Evolutionary conservation across 2,329 filamentous ascomycete species (phyloP).

Genomic region (Leptographium flavum): DNA sequence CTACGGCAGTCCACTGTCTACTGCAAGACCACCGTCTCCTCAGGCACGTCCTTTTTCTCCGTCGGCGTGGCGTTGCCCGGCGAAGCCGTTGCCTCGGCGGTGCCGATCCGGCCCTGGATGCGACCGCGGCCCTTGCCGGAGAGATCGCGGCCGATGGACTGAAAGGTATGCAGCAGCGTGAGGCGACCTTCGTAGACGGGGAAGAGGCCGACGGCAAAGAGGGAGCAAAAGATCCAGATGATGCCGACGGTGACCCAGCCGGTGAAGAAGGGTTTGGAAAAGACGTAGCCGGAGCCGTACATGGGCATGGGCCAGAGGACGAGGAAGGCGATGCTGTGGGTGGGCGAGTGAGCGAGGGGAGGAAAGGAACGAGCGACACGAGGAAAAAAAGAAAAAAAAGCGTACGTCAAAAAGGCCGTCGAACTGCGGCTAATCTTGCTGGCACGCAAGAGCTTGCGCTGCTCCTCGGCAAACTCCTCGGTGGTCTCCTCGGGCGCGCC

Average conservation of each 20-base stretch:
- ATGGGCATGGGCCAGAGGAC: slow-evolving; percentile 88
- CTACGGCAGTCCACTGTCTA: neutral
- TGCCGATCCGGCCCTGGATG: slow-evolving; percentile 10
- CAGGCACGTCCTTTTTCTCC: slow-evolving; percentile 8
- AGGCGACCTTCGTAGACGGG: slow-evolving; percentile 66
- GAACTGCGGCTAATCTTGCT: slow-evolving; percentile 19
- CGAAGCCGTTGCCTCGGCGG: neutral
- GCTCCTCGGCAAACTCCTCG: slow-evolving; percentile 27
- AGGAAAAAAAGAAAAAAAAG: neutral
- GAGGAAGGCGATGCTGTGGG: slow-evolving; percentile 49
- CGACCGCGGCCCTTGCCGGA: slow-evolving; percentile 23
- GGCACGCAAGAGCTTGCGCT: slow-evolving; percentile 18
- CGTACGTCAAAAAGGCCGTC: slow-evolving; percentile 19
- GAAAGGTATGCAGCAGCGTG: slow-evolving; percentile 48
- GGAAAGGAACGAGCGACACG: slow-evolving; percentile 1
- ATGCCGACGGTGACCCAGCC: slow-evolving; percentile 68
- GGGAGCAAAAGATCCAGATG: slow-evolving; percentile 63
- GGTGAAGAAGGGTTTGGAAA: slow-evolving; percentile 69
- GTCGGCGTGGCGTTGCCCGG: slow-evolving; percentile 11
- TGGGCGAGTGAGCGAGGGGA: too few relatives aligned
- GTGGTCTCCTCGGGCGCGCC: slow-evolving; percentile 24
- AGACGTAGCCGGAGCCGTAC: slow-evolving; percentile 72
- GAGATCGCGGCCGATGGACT: slow-evolving; percentile 47
- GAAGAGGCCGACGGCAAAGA: slow-evolving; percentile 63
- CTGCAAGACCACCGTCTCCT: neutral